phyloP scores from a whole-genome alignment of 768 basidiomycete species.

The Pleurotus platypus region DNA sequence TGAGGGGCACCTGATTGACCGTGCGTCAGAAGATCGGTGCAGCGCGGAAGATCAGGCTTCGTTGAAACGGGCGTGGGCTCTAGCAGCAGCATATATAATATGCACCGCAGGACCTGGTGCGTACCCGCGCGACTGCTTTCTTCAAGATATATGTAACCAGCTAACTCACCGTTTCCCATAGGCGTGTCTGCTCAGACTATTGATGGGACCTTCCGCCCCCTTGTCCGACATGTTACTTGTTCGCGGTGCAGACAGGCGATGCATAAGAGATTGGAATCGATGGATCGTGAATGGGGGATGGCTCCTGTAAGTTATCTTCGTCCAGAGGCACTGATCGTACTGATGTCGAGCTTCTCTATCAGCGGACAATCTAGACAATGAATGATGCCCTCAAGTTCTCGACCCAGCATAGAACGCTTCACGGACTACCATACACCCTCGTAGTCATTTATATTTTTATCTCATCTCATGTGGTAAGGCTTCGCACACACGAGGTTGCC shows the following conservation, averaged over 20 bases:
- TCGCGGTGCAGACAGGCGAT: neutral
- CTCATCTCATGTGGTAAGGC: conserved; percentile 34
- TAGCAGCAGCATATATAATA: neutral
- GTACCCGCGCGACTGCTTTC: neutral
- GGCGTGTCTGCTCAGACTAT: neutral
- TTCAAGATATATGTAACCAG: neutral
- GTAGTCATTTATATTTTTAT: no score
- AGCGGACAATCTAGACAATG: no score
- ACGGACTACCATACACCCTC: no score
- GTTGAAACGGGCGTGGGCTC: neutral
- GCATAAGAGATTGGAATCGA: neutral
- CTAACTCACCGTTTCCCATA: neutral
- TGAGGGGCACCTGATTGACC: neutral
- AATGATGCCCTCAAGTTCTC: no score
- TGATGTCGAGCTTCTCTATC: no score
- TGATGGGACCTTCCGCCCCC: neutral
- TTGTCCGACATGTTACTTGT: neutral
- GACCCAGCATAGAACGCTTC: no score
- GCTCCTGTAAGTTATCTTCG: neutral
- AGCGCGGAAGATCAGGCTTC: neutral
- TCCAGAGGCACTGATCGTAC: no score
- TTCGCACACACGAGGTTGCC: conserved; percentile 80
- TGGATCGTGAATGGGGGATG: neutral
- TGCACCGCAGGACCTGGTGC: neutral
- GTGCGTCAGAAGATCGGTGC: neutral